phyloP scores from a whole-genome alignment of 371 early-diverging fungal genomes.

The Mortierella sp. region DNA sequence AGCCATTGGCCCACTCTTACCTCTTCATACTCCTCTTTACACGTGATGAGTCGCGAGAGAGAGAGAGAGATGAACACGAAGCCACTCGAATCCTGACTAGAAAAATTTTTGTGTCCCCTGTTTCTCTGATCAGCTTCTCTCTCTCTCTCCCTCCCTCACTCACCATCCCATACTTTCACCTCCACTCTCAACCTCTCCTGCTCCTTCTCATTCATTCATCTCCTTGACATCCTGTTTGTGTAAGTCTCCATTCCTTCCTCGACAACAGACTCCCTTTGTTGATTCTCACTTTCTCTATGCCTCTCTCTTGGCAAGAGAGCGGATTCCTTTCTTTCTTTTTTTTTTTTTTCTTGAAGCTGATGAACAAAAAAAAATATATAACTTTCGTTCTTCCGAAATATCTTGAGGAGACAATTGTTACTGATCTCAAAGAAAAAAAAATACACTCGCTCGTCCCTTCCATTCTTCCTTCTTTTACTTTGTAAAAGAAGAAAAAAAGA shows the following conservation, averaged over 20 bases:
- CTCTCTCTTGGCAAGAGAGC: too few species aligned
- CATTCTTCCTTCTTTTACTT: too few species aligned
- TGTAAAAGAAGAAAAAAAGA: not conserved
- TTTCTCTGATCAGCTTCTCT: too few species aligned
- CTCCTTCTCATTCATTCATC: not conserved
- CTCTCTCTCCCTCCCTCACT: too few species aligned
- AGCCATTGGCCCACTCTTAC: too few species aligned
- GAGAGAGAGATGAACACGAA: too few species aligned
- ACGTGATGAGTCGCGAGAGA: too few species aligned
- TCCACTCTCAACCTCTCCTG: too few species aligned
- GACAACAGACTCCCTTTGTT: not conserved
- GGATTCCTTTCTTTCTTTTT: not conserved
- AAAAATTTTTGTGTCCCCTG: too few species aligned
- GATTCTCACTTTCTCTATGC: not conserved
- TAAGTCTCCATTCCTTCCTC: not conserved
- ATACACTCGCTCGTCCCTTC: not conserved
- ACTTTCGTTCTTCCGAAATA: slow-evolving; percentile 54
- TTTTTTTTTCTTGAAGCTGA: slow-evolving; percentile 21
- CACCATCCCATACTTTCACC: too few species aligned
- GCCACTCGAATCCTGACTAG: too few species aligned
- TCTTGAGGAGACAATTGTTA: slow-evolving; percentile 33
- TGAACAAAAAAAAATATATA: slow-evolving; percentile 43
- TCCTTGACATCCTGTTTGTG: not conserved
- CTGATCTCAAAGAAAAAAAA: slow-evolving; percentile 26
- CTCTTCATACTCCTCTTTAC: too few species aligned